Evolutionary conservation across 2,329 filamentous ascomycete genomes (phyloP).

Genomic region (Colletotrichum agaves): DNA sequence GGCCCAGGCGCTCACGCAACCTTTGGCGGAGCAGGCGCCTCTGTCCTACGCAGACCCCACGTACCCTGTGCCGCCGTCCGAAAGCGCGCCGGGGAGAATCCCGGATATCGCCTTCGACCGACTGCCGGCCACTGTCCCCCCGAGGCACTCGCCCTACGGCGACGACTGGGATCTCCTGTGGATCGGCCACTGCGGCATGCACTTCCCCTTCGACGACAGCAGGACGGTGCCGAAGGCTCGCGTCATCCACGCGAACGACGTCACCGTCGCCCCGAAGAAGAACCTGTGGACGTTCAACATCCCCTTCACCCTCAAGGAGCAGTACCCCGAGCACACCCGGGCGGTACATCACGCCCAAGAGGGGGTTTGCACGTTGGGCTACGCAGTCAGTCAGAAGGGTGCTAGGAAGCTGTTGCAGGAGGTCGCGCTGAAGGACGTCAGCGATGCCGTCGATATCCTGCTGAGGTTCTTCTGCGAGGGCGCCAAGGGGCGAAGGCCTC

Average conservation of each 20-base stretch:
- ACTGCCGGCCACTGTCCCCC: slow-evolving; percentile 38
- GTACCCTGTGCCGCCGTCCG: slow-evolving; percentile 38
- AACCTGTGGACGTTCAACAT: slow-evolving; percentile 49
- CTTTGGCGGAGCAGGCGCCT: slow-evolving; percentile 35
- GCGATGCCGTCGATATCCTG: slow-evolving; percentile 55
- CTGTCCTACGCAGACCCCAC: slow-evolving; percentile 42
- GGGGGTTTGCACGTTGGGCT: slow-evolving; percentile 54
- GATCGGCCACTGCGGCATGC: slow-evolving; percentile 60
- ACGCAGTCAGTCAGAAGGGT: slow-evolving; percentile 56
- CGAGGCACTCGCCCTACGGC: slow-evolving; percentile 56
- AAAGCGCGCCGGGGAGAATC: slow-evolving; percentile 1
- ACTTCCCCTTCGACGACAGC: slow-evolving; percentile 42
- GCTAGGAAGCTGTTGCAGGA: slow-evolving; percentile 55
- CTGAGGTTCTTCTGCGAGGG: slow-evolving; percentile 59
- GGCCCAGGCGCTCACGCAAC: slow-evolving; percentile 48
- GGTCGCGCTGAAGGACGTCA: slow-evolving; percentile 54
- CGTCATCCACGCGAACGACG: slow-evolving; percentile 47
- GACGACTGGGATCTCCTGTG: slow-evolving; percentile 63
- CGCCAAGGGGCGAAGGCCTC: slow-evolving; percentile 44
- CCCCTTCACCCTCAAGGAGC: slow-evolving; percentile 48
- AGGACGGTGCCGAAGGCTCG: slow-evolving; percentile 43
- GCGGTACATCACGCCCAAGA: slow-evolving; percentile 55
- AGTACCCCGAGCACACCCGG: slow-evolving; percentile 55
- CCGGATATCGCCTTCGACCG: slow-evolving; percentile 40
- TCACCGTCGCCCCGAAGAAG: slow-evolving; percentile 48